phyloP scores from a whole-genome alignment of 73 alveolate species.

The Tetrahymena malaccensis region DNA sequence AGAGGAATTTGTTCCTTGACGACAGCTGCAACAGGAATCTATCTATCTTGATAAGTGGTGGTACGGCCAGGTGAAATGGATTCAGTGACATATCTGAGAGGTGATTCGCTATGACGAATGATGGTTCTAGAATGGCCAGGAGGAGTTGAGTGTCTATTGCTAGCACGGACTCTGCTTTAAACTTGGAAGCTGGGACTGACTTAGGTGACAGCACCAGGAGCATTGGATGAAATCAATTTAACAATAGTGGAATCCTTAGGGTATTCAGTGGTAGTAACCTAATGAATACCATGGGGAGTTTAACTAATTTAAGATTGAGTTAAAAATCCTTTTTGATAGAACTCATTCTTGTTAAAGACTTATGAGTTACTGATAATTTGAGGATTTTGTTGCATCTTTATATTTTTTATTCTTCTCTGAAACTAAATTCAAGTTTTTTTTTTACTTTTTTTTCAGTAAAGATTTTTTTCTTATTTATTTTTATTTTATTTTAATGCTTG shows the following conservation, averaged over 20 bases:
- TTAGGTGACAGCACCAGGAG: neutral
- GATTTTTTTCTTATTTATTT: neutral
- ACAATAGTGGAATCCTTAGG: neutral
- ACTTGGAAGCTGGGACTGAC: neutral
- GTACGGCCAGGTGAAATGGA: neutral
- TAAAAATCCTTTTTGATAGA: neutral
- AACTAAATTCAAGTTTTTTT: neutral
- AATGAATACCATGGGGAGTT: neutral
- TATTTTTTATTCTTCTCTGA: neutral
- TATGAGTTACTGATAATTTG: neutral
- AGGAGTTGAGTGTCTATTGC: neutral
- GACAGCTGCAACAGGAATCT: neutral
- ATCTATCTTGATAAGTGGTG: neutral
- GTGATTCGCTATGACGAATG: neutral
- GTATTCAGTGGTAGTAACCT: neutral
- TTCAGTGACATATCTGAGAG: neutral
- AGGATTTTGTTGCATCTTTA: neutral
- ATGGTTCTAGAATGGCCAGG: neutral
- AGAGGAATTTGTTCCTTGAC: neutral
- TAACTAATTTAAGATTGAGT: neutral
- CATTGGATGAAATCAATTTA: neutral
- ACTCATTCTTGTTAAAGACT: neutral
- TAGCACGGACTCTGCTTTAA: neutral
- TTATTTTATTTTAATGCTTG: neutral
- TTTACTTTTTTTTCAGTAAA: neutral